These are phyloP conservation scores for Euphorbia tirucalli DNA, from an alignment of 345 rosid genomes.

Conservation along the genomic window DNA sequence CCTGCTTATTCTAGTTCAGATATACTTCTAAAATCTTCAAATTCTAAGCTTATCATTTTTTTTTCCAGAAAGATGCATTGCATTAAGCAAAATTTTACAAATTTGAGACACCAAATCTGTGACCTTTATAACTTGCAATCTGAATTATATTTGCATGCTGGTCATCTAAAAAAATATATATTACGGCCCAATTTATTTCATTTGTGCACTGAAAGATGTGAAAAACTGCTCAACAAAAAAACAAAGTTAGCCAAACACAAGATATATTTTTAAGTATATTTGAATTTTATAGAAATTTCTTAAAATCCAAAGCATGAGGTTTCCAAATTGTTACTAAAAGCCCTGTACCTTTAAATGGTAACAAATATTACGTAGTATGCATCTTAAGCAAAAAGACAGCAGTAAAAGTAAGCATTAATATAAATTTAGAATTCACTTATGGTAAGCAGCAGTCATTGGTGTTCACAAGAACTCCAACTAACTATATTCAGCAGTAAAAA, in stretches of 20 bases:
- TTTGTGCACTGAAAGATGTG: background rate
- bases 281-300: background rate
- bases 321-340: background rate
- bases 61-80: background rate
- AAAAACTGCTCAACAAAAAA: background rate
- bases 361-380: background rate
- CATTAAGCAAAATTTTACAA: background rate
- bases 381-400: background rate
- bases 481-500: background rate
- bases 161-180: background rate
- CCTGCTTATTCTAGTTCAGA: conserved; percentile 1
- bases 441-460: background rate
- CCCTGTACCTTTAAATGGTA: background rate
- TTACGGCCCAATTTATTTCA: background rate
- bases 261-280: background rate
- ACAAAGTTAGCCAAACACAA: background rate
- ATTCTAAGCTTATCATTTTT: background rate
- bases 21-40: background rate
- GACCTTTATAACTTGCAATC: background rate
- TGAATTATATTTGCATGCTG: background rate
- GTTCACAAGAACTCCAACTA: background rate
- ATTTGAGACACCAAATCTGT: background rate
- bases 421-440: background rate
- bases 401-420: background rate
- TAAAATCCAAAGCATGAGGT: background rate